A percentile compares a stretch with the other conserved stretches of the same genome.
These are phyloP conservation scores for Prunus yedoensis DNA, from an alignment of 331 rosid species.

Conservation along the genomic window DNA sequence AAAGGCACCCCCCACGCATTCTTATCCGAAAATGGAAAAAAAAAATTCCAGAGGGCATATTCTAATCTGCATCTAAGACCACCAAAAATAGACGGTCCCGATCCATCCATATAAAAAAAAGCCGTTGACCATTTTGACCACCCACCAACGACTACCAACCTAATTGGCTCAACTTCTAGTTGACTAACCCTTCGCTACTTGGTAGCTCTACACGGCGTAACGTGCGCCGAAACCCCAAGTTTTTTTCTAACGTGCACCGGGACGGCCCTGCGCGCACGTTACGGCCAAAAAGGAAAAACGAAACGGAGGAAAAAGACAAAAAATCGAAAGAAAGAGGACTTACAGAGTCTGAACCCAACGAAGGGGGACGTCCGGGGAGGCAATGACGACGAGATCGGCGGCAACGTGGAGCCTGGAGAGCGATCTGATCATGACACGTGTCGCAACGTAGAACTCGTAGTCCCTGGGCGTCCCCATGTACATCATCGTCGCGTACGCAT, in stretches of 20 bases:
- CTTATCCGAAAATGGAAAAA: neutral
- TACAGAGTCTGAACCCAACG: slow-evolving; percentile 84
- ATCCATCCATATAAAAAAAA: neutral
- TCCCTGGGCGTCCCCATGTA: slow-evolving; percentile 91
- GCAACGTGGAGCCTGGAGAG: slow-evolving; percentile 52
- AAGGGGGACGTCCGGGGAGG: slow-evolving; percentile 77
- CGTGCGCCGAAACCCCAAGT: neutral
- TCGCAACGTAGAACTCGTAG: slow-evolving; percentile 88
- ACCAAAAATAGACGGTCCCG: neutral
- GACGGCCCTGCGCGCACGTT: neutral
- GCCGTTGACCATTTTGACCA: neutral
- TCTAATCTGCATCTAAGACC: neutral
- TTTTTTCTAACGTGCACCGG: neutral
- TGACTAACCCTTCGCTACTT: neutral
- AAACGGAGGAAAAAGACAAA: neutral
- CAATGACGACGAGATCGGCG: slow-evolving; percentile 95
- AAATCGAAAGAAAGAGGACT: neutral
- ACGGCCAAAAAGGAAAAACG: neutral
- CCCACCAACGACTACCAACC: neutral
- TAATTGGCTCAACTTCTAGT: neutral
- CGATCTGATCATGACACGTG: slow-evolving; percentile 76
- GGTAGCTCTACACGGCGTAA: neutral
- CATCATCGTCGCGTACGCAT: slow-evolving; percentile 98
- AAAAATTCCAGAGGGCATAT: neutral
- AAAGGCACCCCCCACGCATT: neutral